phyloP scores from a whole-genome alignment of 2,329 filamentous ascomycete species.

The Allantophomopsis lycopodina region DNA sequence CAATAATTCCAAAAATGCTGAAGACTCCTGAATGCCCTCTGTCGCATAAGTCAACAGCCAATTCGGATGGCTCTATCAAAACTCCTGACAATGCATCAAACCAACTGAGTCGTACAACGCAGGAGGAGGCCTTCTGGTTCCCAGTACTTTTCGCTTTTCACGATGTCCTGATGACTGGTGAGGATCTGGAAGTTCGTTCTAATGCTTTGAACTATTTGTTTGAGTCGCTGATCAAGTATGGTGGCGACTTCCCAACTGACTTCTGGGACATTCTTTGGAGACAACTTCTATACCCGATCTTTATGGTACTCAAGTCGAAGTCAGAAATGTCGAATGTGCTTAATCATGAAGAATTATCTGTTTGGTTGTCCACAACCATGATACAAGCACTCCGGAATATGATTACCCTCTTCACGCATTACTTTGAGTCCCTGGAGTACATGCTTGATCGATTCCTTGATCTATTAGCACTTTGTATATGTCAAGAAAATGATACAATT shows the following conservation, averaged over 20 bases:
- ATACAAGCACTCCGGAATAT: slow-evolving; percentile 96
- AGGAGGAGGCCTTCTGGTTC: slow-evolving; percentile 98
- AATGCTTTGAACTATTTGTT: slow-evolving; percentile 93
- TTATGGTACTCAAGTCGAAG: slow-evolving; percentile 91
- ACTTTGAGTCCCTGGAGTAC: slow-evolving; percentile 89
- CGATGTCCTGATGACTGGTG: slow-evolving; percentile 96
- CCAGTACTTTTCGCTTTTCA: slow-evolving; percentile 97
- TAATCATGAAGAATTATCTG: slow-evolving; percentile 92
- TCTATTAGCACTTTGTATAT: slow-evolving; percentile 88
- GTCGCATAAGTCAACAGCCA: slow-evolving; percentile 42
- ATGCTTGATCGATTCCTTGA: slow-evolving; percentile 98
- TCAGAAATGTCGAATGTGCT: slow-evolving; percentile 93
- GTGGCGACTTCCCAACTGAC: slow-evolving; percentile 78
- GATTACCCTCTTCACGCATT: slow-evolving; percentile 97
- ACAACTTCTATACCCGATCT: slow-evolving; percentile 93
- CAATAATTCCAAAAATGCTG: slow-evolving; percentile 87
- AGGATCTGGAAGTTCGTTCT: slow-evolving; percentile 90
- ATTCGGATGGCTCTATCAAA: slow-evolving; percentile 20
- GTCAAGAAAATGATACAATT: slow-evolving; percentile 97
- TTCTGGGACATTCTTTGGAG: slow-evolving; percentile 99
- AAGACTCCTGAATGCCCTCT: slow-evolving; percentile 90
- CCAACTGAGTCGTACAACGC: slow-evolving; percentile 65
- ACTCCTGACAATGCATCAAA: slow-evolving; percentile 27
- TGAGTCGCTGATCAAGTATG: slow-evolving; percentile 79
- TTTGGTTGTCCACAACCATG: slow-evolving; percentile 99